These are phyloP conservation scores for Yamadazyma nakazawae DNA, from an alignment of 805 yeast genomes.

Conservation along the genomic window DNA sequence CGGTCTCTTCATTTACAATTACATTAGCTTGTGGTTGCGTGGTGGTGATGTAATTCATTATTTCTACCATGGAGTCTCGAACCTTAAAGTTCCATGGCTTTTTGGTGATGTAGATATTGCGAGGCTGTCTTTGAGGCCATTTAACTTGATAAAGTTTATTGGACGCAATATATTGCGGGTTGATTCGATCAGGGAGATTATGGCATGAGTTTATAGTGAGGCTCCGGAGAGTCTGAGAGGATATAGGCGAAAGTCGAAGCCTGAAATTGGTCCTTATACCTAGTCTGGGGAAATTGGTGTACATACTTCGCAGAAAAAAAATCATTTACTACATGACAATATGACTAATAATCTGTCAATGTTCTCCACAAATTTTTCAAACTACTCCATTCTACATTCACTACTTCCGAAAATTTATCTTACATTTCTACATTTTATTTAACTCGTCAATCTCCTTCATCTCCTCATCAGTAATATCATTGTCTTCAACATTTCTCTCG, in stretches of 20 bases:
- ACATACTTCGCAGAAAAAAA: not conserved
- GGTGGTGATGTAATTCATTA: constrained; percentile 57
- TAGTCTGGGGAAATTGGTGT: not conserved
- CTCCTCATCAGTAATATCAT: constrained; percentile 34
- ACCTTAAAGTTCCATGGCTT: constrained; percentile 77
- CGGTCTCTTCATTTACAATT: constrained; percentile 71
- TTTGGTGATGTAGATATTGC: constrained; percentile 75
- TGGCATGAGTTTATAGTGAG: constrained; percentile 5
- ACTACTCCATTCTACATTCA: not conserved
- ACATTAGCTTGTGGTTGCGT: constrained; percentile 72
- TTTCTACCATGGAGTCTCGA: constrained; percentile 59
- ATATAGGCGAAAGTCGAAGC: not conserved
- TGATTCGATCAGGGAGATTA: constrained; percentile 8
- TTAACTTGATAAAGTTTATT: constrained; percentile 6
- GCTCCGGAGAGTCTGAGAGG: not conserved
- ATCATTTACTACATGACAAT: not conserved
- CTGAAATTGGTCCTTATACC: not conserved
- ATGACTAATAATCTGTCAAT: not conserved
- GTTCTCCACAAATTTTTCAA: no score
- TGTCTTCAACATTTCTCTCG: constrained; percentile 22
- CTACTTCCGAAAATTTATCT: not conserved
- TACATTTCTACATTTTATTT: constrained; percentile 16
- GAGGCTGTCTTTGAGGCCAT: constrained; percentile 29
- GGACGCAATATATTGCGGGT: constrained; percentile 8
- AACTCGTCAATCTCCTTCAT: constrained; percentile 35